Evolutionary conservation across 2,329 filamentous ascomycete genomes (phyloP).

Genomic region (Monosporascus sp.): DNA sequence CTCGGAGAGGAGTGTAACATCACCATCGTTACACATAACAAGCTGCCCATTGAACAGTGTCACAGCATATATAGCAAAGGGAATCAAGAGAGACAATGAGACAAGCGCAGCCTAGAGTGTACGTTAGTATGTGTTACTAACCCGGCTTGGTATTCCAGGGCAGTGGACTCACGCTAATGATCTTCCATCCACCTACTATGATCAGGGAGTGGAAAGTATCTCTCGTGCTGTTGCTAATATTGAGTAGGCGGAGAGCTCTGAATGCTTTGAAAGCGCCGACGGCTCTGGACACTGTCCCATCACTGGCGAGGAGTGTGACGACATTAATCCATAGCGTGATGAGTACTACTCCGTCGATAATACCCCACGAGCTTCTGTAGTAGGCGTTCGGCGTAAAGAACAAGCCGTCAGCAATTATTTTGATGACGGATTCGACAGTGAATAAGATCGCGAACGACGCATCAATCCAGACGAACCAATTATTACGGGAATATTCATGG

Average conservation of each 20-base stretch:
- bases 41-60: constrained; percentile 88
- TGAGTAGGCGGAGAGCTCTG: constrained; percentile 82
- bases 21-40: constrained; percentile 70
- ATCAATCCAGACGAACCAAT: constrained; percentile 96
- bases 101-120: constrained; percentile 69
- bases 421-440: constrained; percentile 79
- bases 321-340: constrained; percentile 96
- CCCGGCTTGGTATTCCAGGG: not conserved
- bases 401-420: constrained; percentile 90
- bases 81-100: constrained; percentile 87
- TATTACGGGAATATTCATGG: constrained; percentile 53
- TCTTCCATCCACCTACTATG: constrained; percentile 89
- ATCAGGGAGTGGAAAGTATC: constrained; percentile 97
- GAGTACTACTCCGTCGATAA: constrained; percentile 88
- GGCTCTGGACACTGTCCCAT: constrained; percentile 80
- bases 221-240: constrained; percentile 91
- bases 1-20: constrained; percentile 51
- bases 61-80: constrained; percentile 92
- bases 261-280: constrained; percentile 97
- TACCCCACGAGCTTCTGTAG: constrained; percentile 91
- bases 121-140: constrained; percentile 9
- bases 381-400: constrained; percentile 98
- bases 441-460: constrained; percentile 85
- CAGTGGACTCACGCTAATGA: constrained; percentile 63
- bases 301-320: constrained; percentile 70